phyloP scores from a whole-genome alignment of 2,329 filamentous ascomycete species.

The Zymoseptoria crescenta region DNA sequence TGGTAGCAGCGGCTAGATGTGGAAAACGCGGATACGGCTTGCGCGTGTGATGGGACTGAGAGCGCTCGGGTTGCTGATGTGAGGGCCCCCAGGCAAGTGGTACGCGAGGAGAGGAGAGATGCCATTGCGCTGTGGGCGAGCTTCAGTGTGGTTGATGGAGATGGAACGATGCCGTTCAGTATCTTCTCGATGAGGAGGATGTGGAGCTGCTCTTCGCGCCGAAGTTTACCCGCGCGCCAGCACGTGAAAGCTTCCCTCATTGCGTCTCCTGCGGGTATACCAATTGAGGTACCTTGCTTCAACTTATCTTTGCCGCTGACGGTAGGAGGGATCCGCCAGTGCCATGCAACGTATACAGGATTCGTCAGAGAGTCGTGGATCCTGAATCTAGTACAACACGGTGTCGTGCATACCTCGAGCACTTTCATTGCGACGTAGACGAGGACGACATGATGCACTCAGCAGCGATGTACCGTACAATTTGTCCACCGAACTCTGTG shows the following conservation, averaged over 20 bases:
- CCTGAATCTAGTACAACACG: too few species aligned
- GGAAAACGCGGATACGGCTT: conserved; percentile 3
- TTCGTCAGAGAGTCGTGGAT: too few species aligned
- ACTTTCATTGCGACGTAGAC: too few species aligned
- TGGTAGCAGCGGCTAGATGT: conserved; percentile 3
- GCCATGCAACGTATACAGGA: too few species aligned
- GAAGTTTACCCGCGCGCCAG: conserved; percentile 1
- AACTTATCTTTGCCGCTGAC: too few species aligned
- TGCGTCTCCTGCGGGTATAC: background rate
- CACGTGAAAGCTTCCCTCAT: background rate
- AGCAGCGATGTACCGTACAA: too few species aligned
- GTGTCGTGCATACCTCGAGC: too few species aligned
- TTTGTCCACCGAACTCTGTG: too few species aligned
- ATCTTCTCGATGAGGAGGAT: background rate
- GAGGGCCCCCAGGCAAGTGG: conserved; percentile 4
- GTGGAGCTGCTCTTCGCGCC: background rate
- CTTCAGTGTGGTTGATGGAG: background rate
- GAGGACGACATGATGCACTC: too few species aligned
- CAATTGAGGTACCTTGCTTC: too few species aligned
- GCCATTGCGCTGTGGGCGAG: conserved; percentile 4
- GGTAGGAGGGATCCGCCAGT: too few species aligned
- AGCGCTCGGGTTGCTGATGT: background rate
- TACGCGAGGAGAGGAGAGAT: conserved; percentile 6
- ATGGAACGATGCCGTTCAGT: background rate
- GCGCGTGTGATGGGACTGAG: background rate